Evolutionary conservation across 2,329 filamentous ascomycete genomes (phyloP).

Genomic region (Dothistroma pini): DNA sequence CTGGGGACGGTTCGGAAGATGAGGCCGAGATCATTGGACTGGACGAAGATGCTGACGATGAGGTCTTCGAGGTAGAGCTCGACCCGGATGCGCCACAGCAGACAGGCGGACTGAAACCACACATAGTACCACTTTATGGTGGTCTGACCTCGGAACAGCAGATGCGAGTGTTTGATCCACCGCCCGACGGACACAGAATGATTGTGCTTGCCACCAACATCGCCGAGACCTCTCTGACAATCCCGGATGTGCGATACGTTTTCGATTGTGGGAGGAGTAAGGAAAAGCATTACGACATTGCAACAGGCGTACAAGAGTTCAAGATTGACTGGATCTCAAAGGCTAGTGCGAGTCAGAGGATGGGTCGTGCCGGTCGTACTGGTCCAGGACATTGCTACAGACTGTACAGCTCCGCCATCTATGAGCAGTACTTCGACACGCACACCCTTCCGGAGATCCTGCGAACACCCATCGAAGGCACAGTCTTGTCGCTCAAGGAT

Average conservation of each 20-base stretch:
- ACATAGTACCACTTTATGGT: constrained; percentile 91
- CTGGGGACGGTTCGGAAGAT: constrained; percentile 52
- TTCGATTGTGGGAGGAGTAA: constrained; percentile 93
- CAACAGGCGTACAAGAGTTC: constrained; percentile 91
- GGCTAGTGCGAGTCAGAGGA: constrained; percentile 85
- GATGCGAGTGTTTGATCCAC: constrained; percentile 79
- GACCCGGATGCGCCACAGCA: constrained; percentile 49
- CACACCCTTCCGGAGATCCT: constrained; percentile 87
- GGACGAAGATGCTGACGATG: constrained; percentile 46
- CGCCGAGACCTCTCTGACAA: constrained; percentile 94
- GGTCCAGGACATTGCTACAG: constrained; percentile 95
- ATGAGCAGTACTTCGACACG: constrained; percentile 80
- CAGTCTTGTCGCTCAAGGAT: constrained; percentile 89
- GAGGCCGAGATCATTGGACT: constrained; percentile 60
- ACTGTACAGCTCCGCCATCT: constrained; percentile 91
- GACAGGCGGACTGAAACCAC: constrained; percentile 62
- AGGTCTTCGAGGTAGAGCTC: constrained; percentile 50
- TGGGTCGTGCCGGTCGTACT: constrained; percentile 91
- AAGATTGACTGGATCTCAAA: constrained; percentile 97
- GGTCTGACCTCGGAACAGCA: constrained; percentile 88
- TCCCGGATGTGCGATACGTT: constrained; percentile 90
- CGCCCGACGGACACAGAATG: constrained; percentile 73
- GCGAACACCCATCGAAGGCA: constrained; percentile 81
- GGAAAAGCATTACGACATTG: constrained; percentile 82
- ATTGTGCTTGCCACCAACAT: constrained; percentile 95